Evolutionary conservation across 805 yeast species (phyloP).

Genomic region (Candida maltosa): DNA sequence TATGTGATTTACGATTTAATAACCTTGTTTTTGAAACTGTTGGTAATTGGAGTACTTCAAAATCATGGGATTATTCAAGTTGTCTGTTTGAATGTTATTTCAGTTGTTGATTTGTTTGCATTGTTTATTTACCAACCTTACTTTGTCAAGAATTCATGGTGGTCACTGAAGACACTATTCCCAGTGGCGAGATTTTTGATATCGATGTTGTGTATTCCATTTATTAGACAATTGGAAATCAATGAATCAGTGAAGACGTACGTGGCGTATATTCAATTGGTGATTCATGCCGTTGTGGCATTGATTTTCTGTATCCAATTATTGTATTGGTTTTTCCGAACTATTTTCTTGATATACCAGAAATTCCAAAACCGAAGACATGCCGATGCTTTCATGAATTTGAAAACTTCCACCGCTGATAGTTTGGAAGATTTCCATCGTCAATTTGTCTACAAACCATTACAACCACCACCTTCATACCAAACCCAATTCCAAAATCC

Average conservation of each 20-base stretch:
- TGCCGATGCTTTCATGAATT: background rate
- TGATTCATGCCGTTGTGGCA: conserved; percentile 36
- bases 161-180: conserved; percentile 29
- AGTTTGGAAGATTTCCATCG: conserved; percentile 18
- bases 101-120: conserved; percentile 22
- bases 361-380: conserved; percentile 3
- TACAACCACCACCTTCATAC: conserved; percentile 2
- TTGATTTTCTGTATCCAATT: conserved; percentile 25
- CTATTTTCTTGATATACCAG: conserved; percentile 16
- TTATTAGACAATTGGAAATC: conserved; percentile 28
- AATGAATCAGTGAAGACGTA: conserved; percentile 38
- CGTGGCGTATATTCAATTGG: conserved; percentile 42
- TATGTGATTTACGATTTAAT: conserved; percentile 36
- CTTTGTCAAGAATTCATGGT: conserved; percentile 23
- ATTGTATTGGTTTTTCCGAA: conserved; percentile 24
- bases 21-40: conserved; percentile 30
- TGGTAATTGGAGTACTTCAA: conserved; percentile 45
- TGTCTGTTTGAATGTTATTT: conserved; percentile 30
- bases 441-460: conserved; percentile 26
- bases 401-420: background rate
- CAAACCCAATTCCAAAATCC: background rate
- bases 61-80: conserved; percentile 44
- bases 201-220: conserved; percentile 42
- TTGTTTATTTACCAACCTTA: conserved; percentile 25
- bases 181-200: conserved; percentile 37